phyloP scores from a whole-genome alignment of 176 grass and related monocot genomes.

The Juncus effusus region DNA sequence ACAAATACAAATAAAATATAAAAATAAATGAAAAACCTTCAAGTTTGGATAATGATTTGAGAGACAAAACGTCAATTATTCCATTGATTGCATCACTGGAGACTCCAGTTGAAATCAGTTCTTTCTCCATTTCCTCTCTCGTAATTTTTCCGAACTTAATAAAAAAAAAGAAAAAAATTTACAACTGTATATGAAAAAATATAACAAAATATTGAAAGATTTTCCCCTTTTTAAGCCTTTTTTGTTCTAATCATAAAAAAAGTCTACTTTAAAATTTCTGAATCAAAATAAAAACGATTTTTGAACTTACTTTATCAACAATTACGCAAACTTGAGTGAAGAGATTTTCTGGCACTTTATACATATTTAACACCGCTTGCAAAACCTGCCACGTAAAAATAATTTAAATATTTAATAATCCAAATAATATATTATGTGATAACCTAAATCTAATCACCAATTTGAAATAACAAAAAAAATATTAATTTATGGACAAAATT shows the following conservation, averaged over 20 bases:
- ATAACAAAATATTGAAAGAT: constrained; percentile 30
- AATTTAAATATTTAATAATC: background rate
- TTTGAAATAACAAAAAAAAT: background rate
- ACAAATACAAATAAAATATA: background rate
- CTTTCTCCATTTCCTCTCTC: constrained; percentile 69
- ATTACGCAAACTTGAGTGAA: constrained; percentile 73
- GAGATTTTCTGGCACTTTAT: constrained; percentile 61
- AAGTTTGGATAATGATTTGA: constrained; percentile 64
- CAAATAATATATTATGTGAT: constrained; percentile 9
- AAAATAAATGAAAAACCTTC: constrained; percentile 59
- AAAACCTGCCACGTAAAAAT: constrained; percentile 56
- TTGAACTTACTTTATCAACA: constrained; percentile 63
- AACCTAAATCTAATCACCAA: constrained; percentile 1
- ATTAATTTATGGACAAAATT: too few relatives aligned
- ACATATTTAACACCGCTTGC: constrained; percentile 62
- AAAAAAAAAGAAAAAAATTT: background rate
- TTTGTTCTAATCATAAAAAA: background rate
- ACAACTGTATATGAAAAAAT: constrained; percentile 11
- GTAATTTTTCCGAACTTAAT: constrained; percentile 61
- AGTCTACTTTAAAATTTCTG: background rate
- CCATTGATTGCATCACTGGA: constrained; percentile 65
- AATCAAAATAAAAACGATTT: background rate
- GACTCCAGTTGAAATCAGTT: constrained; percentile 54
- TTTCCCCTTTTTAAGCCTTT: background rate
- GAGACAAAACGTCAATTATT: constrained; percentile 76